phyloP scores from a whole-genome alignment of 1,284 basidiomycete species.

The Cutaneotrichosporon sp. region DNA sequence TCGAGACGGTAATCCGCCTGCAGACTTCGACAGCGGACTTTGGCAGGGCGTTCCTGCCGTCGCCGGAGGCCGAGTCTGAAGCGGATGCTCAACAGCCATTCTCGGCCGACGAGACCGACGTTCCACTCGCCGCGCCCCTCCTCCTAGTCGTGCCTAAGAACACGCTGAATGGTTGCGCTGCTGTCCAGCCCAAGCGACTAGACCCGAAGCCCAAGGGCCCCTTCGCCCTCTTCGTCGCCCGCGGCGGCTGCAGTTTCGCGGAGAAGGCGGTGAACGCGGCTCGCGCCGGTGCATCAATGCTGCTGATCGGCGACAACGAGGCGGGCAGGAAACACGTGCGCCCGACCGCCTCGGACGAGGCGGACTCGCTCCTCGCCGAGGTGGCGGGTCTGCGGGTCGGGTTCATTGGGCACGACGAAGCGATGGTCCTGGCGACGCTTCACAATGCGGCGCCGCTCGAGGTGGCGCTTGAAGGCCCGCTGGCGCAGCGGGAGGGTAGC shows the following conservation, averaged over 20 bases:
- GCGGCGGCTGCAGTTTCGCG: conserved; percentile 79
- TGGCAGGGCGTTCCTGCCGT: conserved; percentile 8
- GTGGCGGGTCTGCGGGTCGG: conserved; percentile 34
- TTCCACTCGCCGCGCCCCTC: conserved; percentile 1
- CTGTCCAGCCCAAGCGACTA: conserved; percentile 7
- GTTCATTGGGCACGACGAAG: conserved; percentile 33
- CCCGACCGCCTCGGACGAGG: conserved; percentile 37
- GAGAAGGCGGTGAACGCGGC: conserved; percentile 71
- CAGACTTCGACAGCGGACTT: conserved; percentile 17
- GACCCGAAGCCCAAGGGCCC: neutral
- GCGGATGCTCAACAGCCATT: conserved; percentile 8
- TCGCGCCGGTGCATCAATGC: conserved; percentile 67
- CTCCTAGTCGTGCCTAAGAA: conserved; percentile 21
- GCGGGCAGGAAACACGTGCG: conserved; percentile 29
- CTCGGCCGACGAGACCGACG: neutral
- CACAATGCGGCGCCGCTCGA: neutral
- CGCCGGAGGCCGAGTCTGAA: neutral
- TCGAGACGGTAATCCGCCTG: neutral
- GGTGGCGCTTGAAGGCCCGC: neutral
- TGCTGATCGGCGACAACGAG: conserved; percentile 64
- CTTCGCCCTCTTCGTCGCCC: conserved; percentile 37
- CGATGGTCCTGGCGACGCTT: conserved; percentile 19
- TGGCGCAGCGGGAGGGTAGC: neutral
- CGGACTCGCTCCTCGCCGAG: conserved; percentile 8
- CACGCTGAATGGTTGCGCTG: conserved; percentile 21